phyloP scores from a whole-genome alignment of 2,329 filamentous ascomycete species.

The Phialophora tarda region DNA sequence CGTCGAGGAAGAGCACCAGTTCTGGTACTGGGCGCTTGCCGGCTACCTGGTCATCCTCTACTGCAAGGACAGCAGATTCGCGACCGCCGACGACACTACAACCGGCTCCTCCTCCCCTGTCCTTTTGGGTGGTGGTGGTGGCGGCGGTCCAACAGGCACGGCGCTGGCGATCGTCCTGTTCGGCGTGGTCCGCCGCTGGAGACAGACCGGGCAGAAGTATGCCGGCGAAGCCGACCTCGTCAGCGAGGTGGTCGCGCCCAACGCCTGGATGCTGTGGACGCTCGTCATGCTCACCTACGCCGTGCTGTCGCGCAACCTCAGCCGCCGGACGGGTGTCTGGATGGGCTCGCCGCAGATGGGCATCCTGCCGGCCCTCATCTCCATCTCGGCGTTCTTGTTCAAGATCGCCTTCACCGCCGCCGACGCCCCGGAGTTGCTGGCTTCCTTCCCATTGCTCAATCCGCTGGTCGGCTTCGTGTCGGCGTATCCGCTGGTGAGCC shows the following conservation, averaged over 20 bases:
- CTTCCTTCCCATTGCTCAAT: constrained; percentile 44
- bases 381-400: constrained; percentile 72
- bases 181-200: constrained; percentile 79
- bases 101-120: background rate
- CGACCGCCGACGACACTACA: background rate
- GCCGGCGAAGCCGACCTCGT: constrained; percentile 89
- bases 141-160: constrained; percentile 38
- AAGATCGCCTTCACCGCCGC: constrained; percentile 87
- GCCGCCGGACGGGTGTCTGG: constrained; percentile 41
- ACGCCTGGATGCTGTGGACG: constrained; percentile 73
- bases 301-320: constrained; percentile 58
- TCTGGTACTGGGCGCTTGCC: constrained; percentile 88
- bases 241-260: constrained; percentile 68
- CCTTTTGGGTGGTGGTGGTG: too few species aligned
- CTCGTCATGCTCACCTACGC: constrained; percentile 73
- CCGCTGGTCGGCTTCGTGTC: constrained; percentile 47
- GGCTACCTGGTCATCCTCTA: constrained; percentile 55
- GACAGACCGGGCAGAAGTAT: constrained; percentile 96
- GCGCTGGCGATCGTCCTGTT: constrained; percentile 64
- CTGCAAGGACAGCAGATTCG: constrained; percentile 28
- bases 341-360: constrained; percentile 34
- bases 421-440: constrained; percentile 82
- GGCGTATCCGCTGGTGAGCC: constrained; percentile 46
- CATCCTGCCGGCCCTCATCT: constrained; percentile 45
- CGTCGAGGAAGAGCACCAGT: constrained; percentile 97